Evolutionary conservation across 176 grass and related monocot species (phyloP).

Genomic region (Musa troglodytarum): DNA sequence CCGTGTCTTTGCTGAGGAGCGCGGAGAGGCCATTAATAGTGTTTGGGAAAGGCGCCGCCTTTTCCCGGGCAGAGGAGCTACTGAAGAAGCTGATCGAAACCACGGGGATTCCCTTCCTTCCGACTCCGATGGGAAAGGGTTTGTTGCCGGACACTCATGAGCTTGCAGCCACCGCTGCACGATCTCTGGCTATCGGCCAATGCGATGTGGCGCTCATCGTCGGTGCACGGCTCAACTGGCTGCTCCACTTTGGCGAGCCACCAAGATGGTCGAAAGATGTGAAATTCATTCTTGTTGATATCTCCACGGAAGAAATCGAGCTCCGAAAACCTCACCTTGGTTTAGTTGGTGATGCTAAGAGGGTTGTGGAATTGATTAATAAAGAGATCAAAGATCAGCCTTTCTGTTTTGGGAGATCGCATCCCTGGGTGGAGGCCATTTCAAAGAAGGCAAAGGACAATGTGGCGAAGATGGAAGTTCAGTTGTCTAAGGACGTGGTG

Average conservation of each 20-base stretch:
- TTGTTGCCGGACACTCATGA: conserved; percentile 65
- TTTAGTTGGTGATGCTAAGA: conserved; percentile 63
- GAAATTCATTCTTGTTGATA: conserved; percentile 77
- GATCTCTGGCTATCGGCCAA: conserved; percentile 62
- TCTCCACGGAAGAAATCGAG: conserved; percentile 70
- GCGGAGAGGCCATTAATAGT: conserved; percentile 69
- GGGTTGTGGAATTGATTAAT: conserved; percentile 52
- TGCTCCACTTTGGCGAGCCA: conserved; percentile 81
- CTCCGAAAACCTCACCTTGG: conserved; percentile 73
- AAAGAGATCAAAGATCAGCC: conserved; percentile 82
- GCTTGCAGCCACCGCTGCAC: conserved; percentile 68
- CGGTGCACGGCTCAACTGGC: conserved; percentile 80
- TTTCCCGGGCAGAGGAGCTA: conserved; percentile 49
- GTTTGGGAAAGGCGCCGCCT: conserved; percentile 81
- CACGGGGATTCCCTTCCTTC: conserved; percentile 76
- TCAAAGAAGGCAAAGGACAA: conserved; percentile 74
- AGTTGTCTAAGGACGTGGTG: conserved; percentile 58
- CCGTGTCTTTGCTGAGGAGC: conserved; percentile 43
- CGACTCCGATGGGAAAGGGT: conserved; percentile 94
- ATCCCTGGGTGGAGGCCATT: conserved; percentile 77
- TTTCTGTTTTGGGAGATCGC: conserved; percentile 60
- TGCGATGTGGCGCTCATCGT: conserved; percentile 75
- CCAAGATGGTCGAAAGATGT: conserved; percentile 90
- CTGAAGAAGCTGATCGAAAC: conserved; percentile 71
- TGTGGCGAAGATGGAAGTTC: conserved; percentile 65